Base-by-base conservation (phyloP, 345 rosid species). In the Pugionium dolabratum region DNA sequence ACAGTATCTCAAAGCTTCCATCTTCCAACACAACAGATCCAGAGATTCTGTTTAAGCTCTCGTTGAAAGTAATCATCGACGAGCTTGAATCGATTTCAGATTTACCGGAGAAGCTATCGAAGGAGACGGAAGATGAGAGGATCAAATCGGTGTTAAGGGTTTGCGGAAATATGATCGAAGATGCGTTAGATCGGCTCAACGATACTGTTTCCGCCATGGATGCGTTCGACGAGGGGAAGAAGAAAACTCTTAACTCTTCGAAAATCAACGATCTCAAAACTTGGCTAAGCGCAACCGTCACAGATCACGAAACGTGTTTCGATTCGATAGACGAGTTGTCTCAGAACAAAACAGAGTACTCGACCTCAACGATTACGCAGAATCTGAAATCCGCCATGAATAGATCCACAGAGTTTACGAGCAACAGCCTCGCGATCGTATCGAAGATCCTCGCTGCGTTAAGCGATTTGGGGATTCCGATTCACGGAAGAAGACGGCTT, bases 351-450 rank as follows among this genome's bases (percentile, higher is more conserved):
- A 75, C 89, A 1, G 39, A 72, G 41, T 72, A 80, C 35, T 41
- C 42, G 37, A 79, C 83, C 51, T 54, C 82, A 4, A 66, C 69
- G 1, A 25, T 87, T 27, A 29, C 72, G 0, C 45, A 73, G 32
- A 66, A 75, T 9, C 49, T 89, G 4, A 75, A 48, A 55, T 29
- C 85, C 2, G 83, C 81, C 1, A 80, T 85, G 83, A 44, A 76
- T 60, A 84, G 83, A 65, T 81, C 97, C 3, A 85, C 88, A 2
- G 84, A 86, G 87, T 84, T 83, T 51, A 65, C 76, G 0, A 93
- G 98, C 59, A 93, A 93, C 66, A 81, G 98, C 57, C 77, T 93
- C 59, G 97, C 97, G 1, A 88, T 93, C 6, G 90, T 69, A 1
- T 30, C 85, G 1, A 93, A 78, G 73, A 78, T 90, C 51, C 18